These are phyloP conservation scores for Corymbia citriodora DNA, from an alignment of 441 rosid genomes.

Conservation along the genomic window DNA sequence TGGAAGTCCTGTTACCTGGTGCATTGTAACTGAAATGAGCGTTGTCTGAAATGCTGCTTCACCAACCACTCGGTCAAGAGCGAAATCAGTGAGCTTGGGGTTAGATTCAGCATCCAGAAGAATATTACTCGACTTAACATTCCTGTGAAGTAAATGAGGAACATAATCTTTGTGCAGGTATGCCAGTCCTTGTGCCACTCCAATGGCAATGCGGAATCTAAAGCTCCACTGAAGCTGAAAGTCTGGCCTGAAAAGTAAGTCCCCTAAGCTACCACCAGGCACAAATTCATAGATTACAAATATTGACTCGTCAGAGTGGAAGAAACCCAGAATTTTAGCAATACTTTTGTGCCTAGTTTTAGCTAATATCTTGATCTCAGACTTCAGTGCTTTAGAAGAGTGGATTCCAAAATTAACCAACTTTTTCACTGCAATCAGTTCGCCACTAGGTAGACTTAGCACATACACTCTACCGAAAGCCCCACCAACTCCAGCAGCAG, in stretches of 20 bases:
- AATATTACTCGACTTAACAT: slow-evolving; percentile 49
- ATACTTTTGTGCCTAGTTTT: slow-evolving; percentile 59
- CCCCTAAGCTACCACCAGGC: slow-evolving; percentile 55
- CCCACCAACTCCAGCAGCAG: slow-evolving; percentile 36
- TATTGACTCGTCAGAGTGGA: slow-evolving; percentile 47
- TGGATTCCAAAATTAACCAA: slow-evolving; percentile 37
- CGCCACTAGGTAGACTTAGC: slow-evolving; percentile 49
- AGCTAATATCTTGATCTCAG: slow-evolving; percentile 56
- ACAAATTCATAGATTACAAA: slow-evolving; percentile 51
- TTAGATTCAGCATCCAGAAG: slow-evolving; percentile 46
- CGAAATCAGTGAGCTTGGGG: slow-evolving; percentile 58
- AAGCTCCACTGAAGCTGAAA: slow-evolving; percentile 45
- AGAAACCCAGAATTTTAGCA: slow-evolving; percentile 52
- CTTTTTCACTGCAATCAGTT: slow-evolving; percentile 51
- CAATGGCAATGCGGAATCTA: slow-evolving; percentile 51
- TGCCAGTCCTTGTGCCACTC: slow-evolving; percentile 55
- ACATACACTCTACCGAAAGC: slow-evolving; percentile 42
- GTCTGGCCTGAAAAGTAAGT: slow-evolving; percentile 29
- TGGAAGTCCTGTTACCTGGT: slow-evolving; percentile 44
- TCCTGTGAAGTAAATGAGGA: slow-evolving; percentile 60
- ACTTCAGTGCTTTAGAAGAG: slow-evolving; percentile 44
- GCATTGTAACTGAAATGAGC: slow-evolving; percentile 56
- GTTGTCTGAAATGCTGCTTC: slow-evolving; percentile 69
- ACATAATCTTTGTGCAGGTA: slow-evolving; percentile 54
- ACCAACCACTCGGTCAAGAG: slow-evolving; percentile 70